Percentiles rank a stretch among this genome's conserved stretches.
phyloP scores from a whole-genome alignment of 2,329 filamentous ascomycete species.

The Curvularia hawaiiensis region DNA sequence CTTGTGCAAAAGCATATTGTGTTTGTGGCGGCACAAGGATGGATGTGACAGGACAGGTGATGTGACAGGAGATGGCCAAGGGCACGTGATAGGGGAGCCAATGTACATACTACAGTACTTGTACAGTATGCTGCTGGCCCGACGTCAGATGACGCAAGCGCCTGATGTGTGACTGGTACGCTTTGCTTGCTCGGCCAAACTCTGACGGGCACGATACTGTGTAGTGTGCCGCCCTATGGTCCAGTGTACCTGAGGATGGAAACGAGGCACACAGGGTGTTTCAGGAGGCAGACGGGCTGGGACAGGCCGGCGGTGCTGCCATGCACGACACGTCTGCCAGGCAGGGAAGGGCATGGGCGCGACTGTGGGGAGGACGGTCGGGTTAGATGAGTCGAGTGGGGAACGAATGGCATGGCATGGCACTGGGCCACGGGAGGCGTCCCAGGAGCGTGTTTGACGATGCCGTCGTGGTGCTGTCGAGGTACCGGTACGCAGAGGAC shows the following conservation, averaged over 20 bases:
- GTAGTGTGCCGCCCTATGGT: neutral
- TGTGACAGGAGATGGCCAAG: neutral
- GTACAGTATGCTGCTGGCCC: neutral
- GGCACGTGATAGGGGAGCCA: neutral
- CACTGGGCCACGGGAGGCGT: constrained; percentile 2
- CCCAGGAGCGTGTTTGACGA: constrained; percentile 5
- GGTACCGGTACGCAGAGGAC: no score
- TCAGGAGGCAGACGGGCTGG: neutral
- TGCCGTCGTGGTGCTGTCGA: neutral
- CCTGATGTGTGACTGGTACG: neutral
- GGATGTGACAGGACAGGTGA: neutral
- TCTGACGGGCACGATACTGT: neutral
- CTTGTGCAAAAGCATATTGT: neutral
- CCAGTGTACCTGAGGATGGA: neutral
- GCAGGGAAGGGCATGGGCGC: constrained; percentile 2
- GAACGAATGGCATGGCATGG: constrained; percentile 13
- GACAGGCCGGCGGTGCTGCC: neutral
- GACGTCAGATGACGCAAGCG: neutral
- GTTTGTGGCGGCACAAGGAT: neutral
- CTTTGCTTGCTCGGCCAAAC: neutral
- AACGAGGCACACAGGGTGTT: neutral
- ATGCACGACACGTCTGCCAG: neutral
- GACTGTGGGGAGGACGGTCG: neutral
- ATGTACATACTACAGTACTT: no score
- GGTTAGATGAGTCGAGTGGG: constrained; percentile 9